phyloP scores from a whole-genome alignment of 176 grass and related monocot genomes.

The Alloteropsis semialata region DNA sequence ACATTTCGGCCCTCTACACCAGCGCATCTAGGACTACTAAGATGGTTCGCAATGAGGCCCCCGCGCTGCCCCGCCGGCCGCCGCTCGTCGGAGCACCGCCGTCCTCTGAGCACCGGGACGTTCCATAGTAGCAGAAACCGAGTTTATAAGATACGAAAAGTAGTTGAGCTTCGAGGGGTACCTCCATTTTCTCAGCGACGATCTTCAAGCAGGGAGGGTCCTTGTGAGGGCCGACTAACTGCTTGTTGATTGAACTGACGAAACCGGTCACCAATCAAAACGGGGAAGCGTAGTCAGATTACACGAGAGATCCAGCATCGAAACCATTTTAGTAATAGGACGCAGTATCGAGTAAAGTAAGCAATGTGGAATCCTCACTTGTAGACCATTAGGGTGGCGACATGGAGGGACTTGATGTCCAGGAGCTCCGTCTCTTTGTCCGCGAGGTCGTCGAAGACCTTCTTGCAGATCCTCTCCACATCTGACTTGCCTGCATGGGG shows the following conservation, averaged over 20 bases:
- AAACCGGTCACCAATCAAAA: neutral
- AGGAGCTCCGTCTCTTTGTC: conserved; percentile 10
- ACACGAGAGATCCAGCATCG: too few relatives aligned
- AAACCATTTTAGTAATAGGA: neutral
- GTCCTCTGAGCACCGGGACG: neutral
- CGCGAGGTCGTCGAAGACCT: conserved; percentile 45
- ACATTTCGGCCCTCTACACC: too few relatives aligned
- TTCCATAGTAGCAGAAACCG: neutral
- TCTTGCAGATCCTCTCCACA: conserved; percentile 45
- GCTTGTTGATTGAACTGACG: conserved; percentile 65
- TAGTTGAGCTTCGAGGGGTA: neutral
- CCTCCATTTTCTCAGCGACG: conserved; percentile 21
- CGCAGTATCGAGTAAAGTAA: too few relatives aligned
- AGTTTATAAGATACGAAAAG: neutral
- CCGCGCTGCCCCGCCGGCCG: neutral
- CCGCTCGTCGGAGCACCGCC: neutral
- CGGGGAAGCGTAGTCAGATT: neutral
- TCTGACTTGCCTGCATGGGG: conserved; percentile 52
- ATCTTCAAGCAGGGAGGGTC: conserved; percentile 47
- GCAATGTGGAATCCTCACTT: conserved; percentile 31
- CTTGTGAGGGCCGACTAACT: conserved; percentile 61
- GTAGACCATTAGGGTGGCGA: conserved; percentile 73
- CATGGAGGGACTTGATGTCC: conserved; percentile 41
- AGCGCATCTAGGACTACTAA: too few relatives aligned
- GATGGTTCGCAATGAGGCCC: too few relatives aligned